Conservation (phyloP, 331 rosid genomes). For the Prunus yedoensis region DNA sequence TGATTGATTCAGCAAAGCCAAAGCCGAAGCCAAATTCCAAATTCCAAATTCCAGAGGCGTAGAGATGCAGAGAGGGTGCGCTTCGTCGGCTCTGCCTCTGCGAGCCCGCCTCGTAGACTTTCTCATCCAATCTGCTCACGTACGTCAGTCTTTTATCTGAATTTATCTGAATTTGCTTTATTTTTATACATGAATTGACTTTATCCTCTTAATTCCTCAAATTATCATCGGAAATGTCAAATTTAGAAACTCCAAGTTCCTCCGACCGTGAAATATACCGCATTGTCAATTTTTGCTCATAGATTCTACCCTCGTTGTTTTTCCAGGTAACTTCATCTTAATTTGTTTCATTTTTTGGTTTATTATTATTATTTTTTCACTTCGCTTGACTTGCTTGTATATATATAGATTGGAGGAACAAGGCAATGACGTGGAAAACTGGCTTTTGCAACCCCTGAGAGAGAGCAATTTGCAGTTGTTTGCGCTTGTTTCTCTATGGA, state of each 20-base stretch:
- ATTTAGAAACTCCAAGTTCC: constrained; percentile 45
- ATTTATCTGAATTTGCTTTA: background rate
- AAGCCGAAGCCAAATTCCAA: background rate
- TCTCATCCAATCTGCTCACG: constrained; percentile 66
- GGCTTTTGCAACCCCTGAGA: constrained; percentile 70
- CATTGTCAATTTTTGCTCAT: constrained; percentile 66
- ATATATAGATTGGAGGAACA: constrained; percentile 37
- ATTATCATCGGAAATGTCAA: background rate
- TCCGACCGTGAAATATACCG: constrained; percentile 70
- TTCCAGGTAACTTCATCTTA: constrained; percentile 35
- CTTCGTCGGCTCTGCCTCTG: constrained; percentile 28
- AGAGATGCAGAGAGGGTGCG: constrained; percentile 23
- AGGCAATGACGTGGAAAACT: constrained; percentile 25
- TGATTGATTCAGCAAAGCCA: background rate
- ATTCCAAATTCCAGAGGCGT: background rate
- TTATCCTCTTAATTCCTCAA: background rate
- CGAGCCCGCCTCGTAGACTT: constrained; percentile 47
- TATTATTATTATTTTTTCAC: background rate
- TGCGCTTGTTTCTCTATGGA: constrained; percentile 80
- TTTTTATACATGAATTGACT: background rate
- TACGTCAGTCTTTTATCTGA: constrained; percentile 34
- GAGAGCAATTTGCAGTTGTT: constrained; percentile 77
- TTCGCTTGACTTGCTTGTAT: background rate
- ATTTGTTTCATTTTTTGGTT: background rate
- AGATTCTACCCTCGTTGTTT: constrained; percentile 48